A percentile compares a stretch with the other conserved stretches of the same genome.
Evolutionary conservation across 2,329 filamentous ascomycete species (phyloP).

Genomic region (Xylariaceae sp.): DNA sequence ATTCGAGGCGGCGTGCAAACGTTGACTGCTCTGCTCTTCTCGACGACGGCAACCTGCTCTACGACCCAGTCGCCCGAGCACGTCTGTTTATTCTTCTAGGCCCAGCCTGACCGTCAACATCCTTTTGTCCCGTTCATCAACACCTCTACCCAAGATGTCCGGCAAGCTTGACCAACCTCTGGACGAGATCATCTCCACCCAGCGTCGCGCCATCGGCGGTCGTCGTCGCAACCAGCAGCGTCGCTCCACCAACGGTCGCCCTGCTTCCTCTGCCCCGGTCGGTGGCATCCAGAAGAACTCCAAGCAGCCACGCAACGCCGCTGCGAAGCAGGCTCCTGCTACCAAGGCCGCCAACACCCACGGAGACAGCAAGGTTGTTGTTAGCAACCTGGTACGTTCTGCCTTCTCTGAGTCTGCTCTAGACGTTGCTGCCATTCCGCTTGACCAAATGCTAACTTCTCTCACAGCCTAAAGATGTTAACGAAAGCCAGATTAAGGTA

Average conservation of each 20-base stretch:
- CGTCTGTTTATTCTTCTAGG: conserved; percentile 17
- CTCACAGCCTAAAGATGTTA: conserved; percentile 84
- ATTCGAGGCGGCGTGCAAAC: conserved; percentile 1
- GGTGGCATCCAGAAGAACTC: conserved; percentile 81
- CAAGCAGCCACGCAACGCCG: conserved; percentile 54
- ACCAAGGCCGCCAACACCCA: conserved; percentile 52
- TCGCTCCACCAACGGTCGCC: conserved; percentile 45
- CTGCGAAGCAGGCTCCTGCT: conserved; percentile 57
- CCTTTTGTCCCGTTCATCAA: conserved; percentile 39
- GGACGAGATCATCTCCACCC: conserved; percentile 89
- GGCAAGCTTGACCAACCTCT: conserved; percentile 95
- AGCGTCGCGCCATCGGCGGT: conserved; percentile 53
- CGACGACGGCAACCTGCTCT: not conserved
- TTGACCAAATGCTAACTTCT: conserved; percentile 16
- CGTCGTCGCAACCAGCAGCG: conserved; percentile 46
- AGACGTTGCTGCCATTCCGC: not conserved
- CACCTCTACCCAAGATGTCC: conserved; percentile 61
- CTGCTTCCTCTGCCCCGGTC: conserved; percentile 62
- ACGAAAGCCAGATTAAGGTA: conserved; percentile 99
- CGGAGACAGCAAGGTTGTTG: conserved; percentile 92
- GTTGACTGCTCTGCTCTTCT: not conserved
- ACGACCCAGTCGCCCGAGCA: not conserved
- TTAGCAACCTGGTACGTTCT: conserved; percentile 87
- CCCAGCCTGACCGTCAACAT: conserved; percentile 22
- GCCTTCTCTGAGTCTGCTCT: not conserved